phyloP scores from a whole-genome alignment of 305 asterid species.

The Fraxinus albicans region DNA sequence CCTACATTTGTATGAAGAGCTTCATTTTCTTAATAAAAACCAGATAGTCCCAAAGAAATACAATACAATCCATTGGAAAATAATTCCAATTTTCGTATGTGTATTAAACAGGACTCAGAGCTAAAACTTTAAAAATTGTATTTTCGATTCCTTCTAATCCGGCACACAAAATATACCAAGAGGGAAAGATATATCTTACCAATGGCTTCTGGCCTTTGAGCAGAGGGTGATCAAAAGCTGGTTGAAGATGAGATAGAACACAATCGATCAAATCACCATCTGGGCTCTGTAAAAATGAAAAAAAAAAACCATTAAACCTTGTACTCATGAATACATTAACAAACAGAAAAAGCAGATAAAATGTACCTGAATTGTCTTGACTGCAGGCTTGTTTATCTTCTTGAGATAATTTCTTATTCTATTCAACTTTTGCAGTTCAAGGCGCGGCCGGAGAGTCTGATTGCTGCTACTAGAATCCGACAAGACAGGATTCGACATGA shows the following conservation, averaged over 20 bases:
- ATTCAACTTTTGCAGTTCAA: conserved; percentile 44
- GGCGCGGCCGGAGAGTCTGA: conserved; percentile 55
- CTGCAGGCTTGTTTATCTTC: conserved; percentile 74
- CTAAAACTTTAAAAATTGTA: background rate
- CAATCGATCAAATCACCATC: conserved; percentile 85
- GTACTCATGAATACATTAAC: background rate
- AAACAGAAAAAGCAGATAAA: background rate
- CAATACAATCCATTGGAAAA: background rate
- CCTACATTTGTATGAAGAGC: conserved; percentile 40
- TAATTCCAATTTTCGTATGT: background rate
- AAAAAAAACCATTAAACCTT: background rate
- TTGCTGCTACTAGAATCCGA: conserved; percentile 32
- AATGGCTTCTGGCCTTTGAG: conserved; percentile 87
- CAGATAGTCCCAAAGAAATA: background rate
- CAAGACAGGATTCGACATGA: background rate
- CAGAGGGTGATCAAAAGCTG: conserved; percentile 88
- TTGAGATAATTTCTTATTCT: conserved; percentile 52
- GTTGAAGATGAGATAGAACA: conserved; percentile 79
- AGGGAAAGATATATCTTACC: conserved; percentile 32
- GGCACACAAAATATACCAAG: background rate
- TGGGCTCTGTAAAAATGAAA: conserved; percentile 51
- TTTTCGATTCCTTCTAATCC: background rate
- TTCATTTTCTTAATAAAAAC: background rate
- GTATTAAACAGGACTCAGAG: background rate
- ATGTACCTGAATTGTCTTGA: conserved; percentile 69